phyloP scores from a whole-genome alignment of 495 filamentous ascomycete genomes.

The Xylaria venustula region DNA sequence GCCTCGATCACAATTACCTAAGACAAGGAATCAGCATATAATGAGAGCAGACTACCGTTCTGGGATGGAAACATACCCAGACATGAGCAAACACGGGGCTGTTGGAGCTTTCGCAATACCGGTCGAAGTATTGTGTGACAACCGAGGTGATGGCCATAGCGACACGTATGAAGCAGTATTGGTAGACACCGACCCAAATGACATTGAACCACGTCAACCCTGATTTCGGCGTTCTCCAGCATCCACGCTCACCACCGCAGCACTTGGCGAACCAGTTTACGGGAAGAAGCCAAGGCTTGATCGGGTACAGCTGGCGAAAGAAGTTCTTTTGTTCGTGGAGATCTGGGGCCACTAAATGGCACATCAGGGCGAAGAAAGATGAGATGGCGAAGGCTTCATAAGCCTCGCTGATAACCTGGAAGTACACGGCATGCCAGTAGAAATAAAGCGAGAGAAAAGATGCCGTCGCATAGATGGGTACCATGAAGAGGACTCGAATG shows the following conservation, averaged over 20 bases:
- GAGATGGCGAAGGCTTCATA: constrained; percentile 93
- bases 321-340: constrained; percentile 86
- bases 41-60: constrained; percentile 1
- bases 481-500: constrained; percentile 89
- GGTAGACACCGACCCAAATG: constrained; percentile 82
- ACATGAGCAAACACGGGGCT: constrained; percentile 77
- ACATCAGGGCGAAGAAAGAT: constrained; percentile 86
- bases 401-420: constrained; percentile 75
- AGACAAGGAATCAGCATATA: background rate
- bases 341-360: constrained; percentile 76
- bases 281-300: constrained; percentile 75
- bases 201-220: constrained; percentile 96
- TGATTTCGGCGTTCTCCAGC: constrained; percentile 72
- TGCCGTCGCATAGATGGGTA: constrained; percentile 79
- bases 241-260: constrained; percentile 62
- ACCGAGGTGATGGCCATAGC: constrained; percentile 80
- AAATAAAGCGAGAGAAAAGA: constrained; percentile 74
- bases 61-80: constrained; percentile 58
- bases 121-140: constrained; percentile 61
- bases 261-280: constrained; percentile 66
- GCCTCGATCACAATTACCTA: constrained; percentile 70
- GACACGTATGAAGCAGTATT: constrained; percentile 88
- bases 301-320: constrained; percentile 64
- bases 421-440: constrained; percentile 82
- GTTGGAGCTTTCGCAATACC: constrained; percentile 77